Conservation (phyloP, 164 flowering plant genomes). For the Echeveria elegans region DNA sequence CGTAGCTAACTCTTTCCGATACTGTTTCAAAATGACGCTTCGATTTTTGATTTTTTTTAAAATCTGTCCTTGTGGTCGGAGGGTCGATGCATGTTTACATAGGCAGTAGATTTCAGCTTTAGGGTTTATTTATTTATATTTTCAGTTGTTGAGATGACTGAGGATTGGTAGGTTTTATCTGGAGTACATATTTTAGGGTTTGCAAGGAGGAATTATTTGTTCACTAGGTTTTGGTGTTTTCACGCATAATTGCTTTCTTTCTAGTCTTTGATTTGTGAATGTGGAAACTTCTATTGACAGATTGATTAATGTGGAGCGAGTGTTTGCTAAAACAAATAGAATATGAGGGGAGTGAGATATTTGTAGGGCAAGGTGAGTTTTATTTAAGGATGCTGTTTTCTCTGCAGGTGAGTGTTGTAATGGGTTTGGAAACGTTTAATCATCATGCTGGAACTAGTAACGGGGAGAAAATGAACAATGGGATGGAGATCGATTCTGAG, state of each 20-base stretch:
- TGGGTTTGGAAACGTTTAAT: conserved; percentile 1
- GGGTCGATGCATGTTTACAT: neutral
- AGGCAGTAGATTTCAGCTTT: neutral
- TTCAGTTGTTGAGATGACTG: neutral
- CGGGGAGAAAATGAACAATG: conserved; percentile 1
- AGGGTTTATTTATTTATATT: neutral
- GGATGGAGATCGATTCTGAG: conserved; percentile 10
- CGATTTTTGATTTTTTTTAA: neutral
- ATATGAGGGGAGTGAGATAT: too few relatives aligned
- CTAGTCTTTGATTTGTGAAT: neutral
- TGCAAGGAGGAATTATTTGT: neutral
- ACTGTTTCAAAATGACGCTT: neutral
- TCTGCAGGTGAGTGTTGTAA: neutral
- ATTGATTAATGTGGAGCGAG: neutral
- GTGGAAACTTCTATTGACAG: neutral
- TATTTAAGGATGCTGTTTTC: neutral
- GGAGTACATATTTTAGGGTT: neutral
- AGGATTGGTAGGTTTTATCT: too few relatives aligned
- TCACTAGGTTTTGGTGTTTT: neutral
- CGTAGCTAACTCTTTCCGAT: neutral
- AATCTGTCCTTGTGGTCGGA: neutral
- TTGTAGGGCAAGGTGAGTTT: neutral
- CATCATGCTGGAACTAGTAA: conserved; percentile 3
- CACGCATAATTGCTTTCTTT: neutral
- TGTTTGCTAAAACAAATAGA: too few relatives aligned